Base-by-base conservation (phyloP, 371 early-diverging fungal genomes). In the Syncephalastrum sp. region DNA sequence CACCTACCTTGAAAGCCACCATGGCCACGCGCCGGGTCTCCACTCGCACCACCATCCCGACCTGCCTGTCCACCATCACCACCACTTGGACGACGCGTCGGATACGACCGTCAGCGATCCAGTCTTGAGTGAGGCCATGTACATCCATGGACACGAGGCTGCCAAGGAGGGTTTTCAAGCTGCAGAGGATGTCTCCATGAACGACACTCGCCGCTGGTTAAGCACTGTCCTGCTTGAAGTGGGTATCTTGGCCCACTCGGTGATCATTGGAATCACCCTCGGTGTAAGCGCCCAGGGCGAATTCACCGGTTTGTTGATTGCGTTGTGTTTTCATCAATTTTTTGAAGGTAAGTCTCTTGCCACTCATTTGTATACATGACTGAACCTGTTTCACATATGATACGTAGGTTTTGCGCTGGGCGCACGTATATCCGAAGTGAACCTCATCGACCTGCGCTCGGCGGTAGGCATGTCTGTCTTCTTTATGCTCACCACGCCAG, bases 391-490 rank as follows among this genome's bases (percentile, higher is more conserved):
- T 33, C 10, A 33, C 5, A 8, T 2, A 10, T 79, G 90, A 69
- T 91, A 91, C 67, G 94, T 93, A 72, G 94, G 96, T 38, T 64
- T 92, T 45, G 94, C 93, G 0, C 72, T 94, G 24, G 91, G 92
- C 16, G 76, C 88, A 41, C 81, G 92, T 27, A 80, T 94, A 43
- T 82, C 84, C 5, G 85, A 82, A 29, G 54, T 85, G 85, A 29
- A 89, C 77, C 62, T 88, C 84, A 61, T 57, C 13, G 54, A 51
- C n/a, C 53, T 63, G 48, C 56, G 54, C 47, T 67, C 71, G 24
- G 82, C 82, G 13, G 13, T 74, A 10, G 27, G 67, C 1, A 70
- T 84, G 74, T 79, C 69, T 5, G 7, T 62, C 0, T 58, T 71
- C 23, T 82, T 73, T 53, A 70, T 80, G 3, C 15, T 70, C 42